Evolutionary conservation across 176 grass and related monocot genomes (phyloP).

Genomic region (Poa pratensis): DNA sequence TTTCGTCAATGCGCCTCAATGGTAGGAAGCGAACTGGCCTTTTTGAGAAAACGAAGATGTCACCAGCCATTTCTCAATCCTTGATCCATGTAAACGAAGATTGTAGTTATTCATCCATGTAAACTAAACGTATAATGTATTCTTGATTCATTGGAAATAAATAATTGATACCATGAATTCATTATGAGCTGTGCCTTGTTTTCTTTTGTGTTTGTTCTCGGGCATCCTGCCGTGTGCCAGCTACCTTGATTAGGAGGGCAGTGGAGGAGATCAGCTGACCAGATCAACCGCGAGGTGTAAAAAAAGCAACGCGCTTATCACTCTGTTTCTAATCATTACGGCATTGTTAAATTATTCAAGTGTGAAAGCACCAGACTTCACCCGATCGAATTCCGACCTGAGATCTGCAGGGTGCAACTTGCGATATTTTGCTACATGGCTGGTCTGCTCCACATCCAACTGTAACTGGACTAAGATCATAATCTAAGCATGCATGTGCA

Average conservation of each 20-base stretch:
- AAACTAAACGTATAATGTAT: constrained; percentile 34
- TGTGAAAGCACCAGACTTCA: background rate
- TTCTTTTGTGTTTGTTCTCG: background rate
- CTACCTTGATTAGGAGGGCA: constrained; percentile 14
- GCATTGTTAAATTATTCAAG: background rate
- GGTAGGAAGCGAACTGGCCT: background rate
- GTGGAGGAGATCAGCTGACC: constrained; percentile 37
- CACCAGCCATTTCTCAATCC: constrained; percentile 12
- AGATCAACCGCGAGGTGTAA: constrained; percentile 22
- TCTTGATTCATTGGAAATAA: background rate
- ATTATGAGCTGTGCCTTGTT: constrained; percentile 26
- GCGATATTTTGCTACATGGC: background rate
- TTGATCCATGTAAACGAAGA: background rate
- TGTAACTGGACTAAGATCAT: constrained; percentile 5
- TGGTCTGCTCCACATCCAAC: background rate
- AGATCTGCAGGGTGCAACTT: constrained; percentile 3
- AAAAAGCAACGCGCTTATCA: background rate
- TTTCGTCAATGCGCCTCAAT: background rate
- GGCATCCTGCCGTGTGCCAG: constrained; percentile 28
- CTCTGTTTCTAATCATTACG: constrained; percentile 27
- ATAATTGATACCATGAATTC: background rate
- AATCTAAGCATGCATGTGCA: background rate
- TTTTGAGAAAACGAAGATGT: background rate
- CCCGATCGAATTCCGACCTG: background rate
- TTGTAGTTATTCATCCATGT: constrained; percentile 5